Base-by-base conservation (phyloP, 371 early-diverging fungal genomes). In the Mortierella sp. region DNA sequence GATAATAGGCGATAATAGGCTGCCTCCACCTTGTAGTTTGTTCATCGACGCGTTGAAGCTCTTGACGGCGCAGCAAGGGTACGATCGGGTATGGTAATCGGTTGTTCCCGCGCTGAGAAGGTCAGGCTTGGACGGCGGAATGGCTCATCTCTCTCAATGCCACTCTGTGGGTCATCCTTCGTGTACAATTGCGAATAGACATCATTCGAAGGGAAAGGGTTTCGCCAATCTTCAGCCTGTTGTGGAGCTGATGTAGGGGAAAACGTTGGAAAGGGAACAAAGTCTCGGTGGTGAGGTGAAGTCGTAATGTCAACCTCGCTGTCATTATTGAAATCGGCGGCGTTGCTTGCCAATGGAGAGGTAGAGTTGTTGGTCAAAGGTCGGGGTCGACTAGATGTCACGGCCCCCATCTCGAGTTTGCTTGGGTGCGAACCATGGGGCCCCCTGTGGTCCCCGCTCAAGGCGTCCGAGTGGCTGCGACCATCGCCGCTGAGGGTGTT, bases 311-410 rank as follows among this genome's bases (percentile, higher is more conserved):
- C 54, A 16, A 58, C 18, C 21, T 67, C 73, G 28, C 62, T 61
- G 28, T 30, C 31, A 23, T 62, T 59, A 8, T 60, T 59, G 21
- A 56, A 41, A 4, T 30, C 64, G 4, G 63, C 64, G 9, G 62
- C 67, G 31, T 50, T 54, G 3, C 59, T 56, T 6, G 68, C 55
- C 54, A 73, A 50, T 1, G 67, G 68, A 2, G 68, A 67, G 27
- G 72, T 67, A 21, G 71, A 71, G 43, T 71, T 71, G 45, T 64
- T 65, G 3, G 58, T 70, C 38, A 58, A n/a, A 10, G 64, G 59
- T n/a, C 61, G 66, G 24, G 64, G 57, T 3, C 64, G 64, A 46
- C 23, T 47, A 5, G 64, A 56, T 7, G 54, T 16, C 0, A 74
- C 52, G 28, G 60, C 43, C 0, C 45, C 41, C 70, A 74, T 69